Conservation (phyloP, 2,329 filamentous ascomycete species). For the Beauveria sp. region DNA sequence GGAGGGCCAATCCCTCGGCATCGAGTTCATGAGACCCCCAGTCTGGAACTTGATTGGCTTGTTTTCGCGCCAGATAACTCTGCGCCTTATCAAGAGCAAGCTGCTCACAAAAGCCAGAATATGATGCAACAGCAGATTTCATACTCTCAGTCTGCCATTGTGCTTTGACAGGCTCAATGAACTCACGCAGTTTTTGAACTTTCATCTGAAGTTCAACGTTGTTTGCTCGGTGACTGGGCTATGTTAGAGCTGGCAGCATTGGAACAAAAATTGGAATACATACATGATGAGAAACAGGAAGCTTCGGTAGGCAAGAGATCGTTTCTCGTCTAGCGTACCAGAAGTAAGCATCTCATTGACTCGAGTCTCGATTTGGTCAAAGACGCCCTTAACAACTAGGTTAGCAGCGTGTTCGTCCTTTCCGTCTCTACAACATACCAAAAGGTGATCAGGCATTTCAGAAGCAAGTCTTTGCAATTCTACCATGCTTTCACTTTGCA, state of each 20-base stretch:
- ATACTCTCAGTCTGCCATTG: constrained; percentile 72
- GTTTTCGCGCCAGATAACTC: constrained; percentile 64
- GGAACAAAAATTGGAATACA: constrained; percentile 17
- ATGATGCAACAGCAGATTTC: constrained; percentile 61
- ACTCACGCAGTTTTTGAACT: constrained; percentile 62
- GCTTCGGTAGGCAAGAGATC: constrained; percentile 77
- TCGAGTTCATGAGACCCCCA: constrained; percentile 77
- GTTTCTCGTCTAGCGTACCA: constrained; percentile 69
- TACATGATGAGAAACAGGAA: constrained; percentile 90
- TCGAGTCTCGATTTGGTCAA: constrained; percentile 76
- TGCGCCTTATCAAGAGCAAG: constrained; percentile 75
- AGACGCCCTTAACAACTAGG: constrained; percentile 53
- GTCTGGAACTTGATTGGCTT: constrained; percentile 69
- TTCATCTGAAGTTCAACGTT: constrained; percentile 65
- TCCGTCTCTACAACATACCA: constrained; percentile 40
- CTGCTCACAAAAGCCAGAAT: constrained; percentile 70
- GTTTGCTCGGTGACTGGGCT: constrained; percentile 64
- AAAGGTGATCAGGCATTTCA: constrained; percentile 84
- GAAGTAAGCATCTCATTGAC: constrained; percentile 73
- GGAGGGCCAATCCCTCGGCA: constrained; percentile 68
- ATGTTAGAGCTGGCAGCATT: constrained; percentile 10
- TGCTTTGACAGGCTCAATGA: constrained; percentile 73
- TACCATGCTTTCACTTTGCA: constrained; percentile 76
- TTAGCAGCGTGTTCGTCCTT: constrained; percentile 15
- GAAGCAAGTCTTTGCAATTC: constrained; percentile 84